Base-by-base conservation (phyloP, 2,329 filamentous ascomycete genomes). In the Grosmannia serpens region DNA sequence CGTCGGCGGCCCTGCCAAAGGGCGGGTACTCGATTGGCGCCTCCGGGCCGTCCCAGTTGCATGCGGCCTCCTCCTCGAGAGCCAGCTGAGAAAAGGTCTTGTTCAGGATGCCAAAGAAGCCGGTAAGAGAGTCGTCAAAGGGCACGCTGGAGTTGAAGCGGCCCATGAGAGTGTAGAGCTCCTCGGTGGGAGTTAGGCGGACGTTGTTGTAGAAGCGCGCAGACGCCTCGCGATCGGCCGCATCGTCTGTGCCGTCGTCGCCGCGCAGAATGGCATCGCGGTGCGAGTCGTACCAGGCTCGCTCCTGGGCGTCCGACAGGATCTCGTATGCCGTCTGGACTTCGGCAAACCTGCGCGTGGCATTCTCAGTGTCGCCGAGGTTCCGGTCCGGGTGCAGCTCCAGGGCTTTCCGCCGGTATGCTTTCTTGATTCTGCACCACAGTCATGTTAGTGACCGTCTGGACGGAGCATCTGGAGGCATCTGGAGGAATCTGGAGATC, bases 201-300 rank as follows among this genome's bases (percentile, higher is more conserved):
- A 89, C 80, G 68, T 90, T 86, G 64, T 86, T 73, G 64, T 77
- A 80, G 58, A 64, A 67, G 74, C 72, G 69, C 11, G 67, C 66
- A 11, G 64, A 66, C 41, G 70, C 70, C 33, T 72, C 66, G 41
- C 69, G 70, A 33, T 71, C 75, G 33, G 71, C 70, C 35, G 69
- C 67, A 51, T 71, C 71, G 29, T 71, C 66, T 35, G 69, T 70
- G 49, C 73, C 75, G 35, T 76, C 75, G 57, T 84, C 82, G 46
- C 86, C 87, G 33, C 82, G 81, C 62, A 97, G 75, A 62, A 97
- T 95, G 55, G 88, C 85, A 65, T 91, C 86, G 61, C 90, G 86
- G 69, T 99, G 94, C 3, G 91, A 91, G 73, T 99, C 92, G 74
- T 99, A 99, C 94, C 94, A 99, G 35, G 91, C 87, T 65, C 94